A percentile compares a stretch with the other conserved stretches of the same genome.
These are phyloP conservation scores for Neurospora pannonica DNA, from an alignment of 495 filamentous ascomycete species.

Conservation along the genomic window DNA sequence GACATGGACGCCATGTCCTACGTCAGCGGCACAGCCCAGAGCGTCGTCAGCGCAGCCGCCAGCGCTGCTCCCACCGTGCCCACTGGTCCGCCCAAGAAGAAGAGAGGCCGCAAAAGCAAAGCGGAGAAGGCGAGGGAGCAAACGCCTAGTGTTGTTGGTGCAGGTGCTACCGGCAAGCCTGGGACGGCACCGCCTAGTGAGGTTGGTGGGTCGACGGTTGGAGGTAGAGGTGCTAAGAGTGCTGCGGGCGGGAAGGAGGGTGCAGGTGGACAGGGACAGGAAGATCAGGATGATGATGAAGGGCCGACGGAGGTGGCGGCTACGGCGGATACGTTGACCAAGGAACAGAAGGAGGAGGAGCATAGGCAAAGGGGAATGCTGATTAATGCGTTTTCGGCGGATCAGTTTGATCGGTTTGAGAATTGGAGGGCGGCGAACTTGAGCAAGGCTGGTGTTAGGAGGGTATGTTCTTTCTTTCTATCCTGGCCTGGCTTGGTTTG, in stretches of 20 bases:
- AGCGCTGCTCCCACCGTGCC: not conserved
- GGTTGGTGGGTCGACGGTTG: constrained; percentile 15
- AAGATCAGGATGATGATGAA: constrained; percentile 57
- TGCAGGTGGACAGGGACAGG: constrained; percentile 24
- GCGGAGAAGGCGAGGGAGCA: constrained; percentile 44
- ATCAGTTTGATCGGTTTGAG: constrained; percentile 66
- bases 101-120: constrained; percentile 60
- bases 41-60: constrained; percentile 43
- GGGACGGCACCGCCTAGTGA: constrained; percentile 37
- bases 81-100: constrained; percentile 34
- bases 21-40: constrained; percentile 45
- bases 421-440: constrained; percentile 64
- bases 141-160: constrained; percentile 36
- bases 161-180: not conserved
- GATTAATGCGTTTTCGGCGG: constrained; percentile 53
- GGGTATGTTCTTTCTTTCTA: constrained; percentile 28
- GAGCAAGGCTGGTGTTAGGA: constrained; percentile 21
- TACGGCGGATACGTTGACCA: constrained; percentile 51
- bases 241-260: constrained; percentile 4
- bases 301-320: constrained; percentile 56
- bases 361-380: constrained; percentile 51
- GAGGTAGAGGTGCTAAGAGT: constrained; percentile 24
- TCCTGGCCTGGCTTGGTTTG: not conserved
- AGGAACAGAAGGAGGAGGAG: constrained; percentile 62
- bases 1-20: constrained; percentile 58